phyloP scores from a whole-genome alignment of 2,329 filamentous ascomycete species.

The Diaporthe vaccinii region DNA sequence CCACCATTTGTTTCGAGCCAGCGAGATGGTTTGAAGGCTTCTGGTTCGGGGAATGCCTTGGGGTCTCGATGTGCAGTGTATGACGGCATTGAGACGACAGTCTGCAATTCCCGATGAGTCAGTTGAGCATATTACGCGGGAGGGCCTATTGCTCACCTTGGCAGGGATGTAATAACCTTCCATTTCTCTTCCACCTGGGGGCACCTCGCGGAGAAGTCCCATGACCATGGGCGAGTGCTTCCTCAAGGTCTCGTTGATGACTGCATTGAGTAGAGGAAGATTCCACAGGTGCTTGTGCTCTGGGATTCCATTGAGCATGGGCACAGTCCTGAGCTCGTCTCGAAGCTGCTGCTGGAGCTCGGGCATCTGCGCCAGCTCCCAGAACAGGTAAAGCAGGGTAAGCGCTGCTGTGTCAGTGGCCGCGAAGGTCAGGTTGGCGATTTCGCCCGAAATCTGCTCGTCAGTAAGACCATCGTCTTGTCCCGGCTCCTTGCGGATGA shows the following conservation, averaged over 20 bases:
- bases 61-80: neutral
- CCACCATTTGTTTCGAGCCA: slow-evolving; percentile 10
- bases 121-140: neutral
- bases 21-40: slow-evolving; percentile 8
- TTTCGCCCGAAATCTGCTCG: slow-evolving; percentile 10
- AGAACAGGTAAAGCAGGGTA: slow-evolving; percentile 4
- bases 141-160: neutral
- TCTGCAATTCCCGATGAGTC: neutral
- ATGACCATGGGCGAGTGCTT: slow-evolving; percentile 11
- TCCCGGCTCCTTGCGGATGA: slow-evolving; percentile 13
- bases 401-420: slow-evolving; percentile 1
- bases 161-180: neutral
- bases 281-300: slow-evolving; percentile 19
- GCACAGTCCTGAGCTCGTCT: neutral
- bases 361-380: slow-evolving; percentile 13
- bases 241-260: slow-evolving; percentile 1
- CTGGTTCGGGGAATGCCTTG: neutral
- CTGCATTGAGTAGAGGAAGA: slow-evolving; percentile 2
- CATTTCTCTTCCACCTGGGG: neutral
- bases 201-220: slow-evolving; percentile 15
- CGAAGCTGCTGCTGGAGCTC: slow-evolving; percentile 1
- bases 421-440: slow-evolving; percentile 16
- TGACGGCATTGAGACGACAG: slow-evolving; percentile 13
- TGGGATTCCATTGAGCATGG: neutral
- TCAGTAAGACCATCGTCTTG: slow-evolving; percentile 6